Conservation (phyloP, 2,329 filamentous ascomycete species). For the Fusarium multiceps region DNA sequence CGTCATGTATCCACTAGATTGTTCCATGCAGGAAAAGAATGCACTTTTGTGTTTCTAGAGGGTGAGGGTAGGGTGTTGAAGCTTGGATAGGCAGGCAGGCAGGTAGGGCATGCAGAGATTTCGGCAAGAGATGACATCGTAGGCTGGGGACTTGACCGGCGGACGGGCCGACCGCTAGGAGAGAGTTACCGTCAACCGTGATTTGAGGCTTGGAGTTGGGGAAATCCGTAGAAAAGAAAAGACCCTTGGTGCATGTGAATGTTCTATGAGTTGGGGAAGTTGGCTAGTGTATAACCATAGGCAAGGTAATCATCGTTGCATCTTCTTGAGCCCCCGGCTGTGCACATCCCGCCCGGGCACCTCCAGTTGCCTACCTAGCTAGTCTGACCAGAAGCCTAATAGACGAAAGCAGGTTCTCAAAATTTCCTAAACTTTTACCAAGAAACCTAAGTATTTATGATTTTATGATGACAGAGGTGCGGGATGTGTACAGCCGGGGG, state of each 20-base stretch:
- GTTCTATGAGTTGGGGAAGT: background rate
- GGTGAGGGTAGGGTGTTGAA: background rate
- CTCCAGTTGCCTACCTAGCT: background rate
- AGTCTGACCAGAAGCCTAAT: background rate
- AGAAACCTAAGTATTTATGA: background rate
- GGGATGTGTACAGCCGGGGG: background rate
- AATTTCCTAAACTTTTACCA: background rate
- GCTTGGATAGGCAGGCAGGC: no score
- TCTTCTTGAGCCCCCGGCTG: background rate
- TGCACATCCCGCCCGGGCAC: background rate
- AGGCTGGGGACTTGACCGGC: background rate
- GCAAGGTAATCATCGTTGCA: background rate
- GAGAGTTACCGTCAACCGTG: background rate
- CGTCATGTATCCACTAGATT: background rate
- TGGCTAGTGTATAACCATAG: no score
- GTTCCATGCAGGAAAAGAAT: conserved; percentile 2
- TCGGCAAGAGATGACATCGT: background rate
- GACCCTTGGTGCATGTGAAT: background rate
- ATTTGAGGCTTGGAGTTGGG: background rate
- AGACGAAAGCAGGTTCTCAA: background rate
- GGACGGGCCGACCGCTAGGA: conserved; percentile 13
- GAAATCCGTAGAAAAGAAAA: background rate
- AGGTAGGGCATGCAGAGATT: background rate
- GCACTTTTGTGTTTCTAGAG: background rate
- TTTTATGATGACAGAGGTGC: background rate